Percentiles rank a stretch among this genome's conserved stretches.
Conservation (phyloP, 805 yeast species). For the Ogataea thermomethanolica region DNA sequence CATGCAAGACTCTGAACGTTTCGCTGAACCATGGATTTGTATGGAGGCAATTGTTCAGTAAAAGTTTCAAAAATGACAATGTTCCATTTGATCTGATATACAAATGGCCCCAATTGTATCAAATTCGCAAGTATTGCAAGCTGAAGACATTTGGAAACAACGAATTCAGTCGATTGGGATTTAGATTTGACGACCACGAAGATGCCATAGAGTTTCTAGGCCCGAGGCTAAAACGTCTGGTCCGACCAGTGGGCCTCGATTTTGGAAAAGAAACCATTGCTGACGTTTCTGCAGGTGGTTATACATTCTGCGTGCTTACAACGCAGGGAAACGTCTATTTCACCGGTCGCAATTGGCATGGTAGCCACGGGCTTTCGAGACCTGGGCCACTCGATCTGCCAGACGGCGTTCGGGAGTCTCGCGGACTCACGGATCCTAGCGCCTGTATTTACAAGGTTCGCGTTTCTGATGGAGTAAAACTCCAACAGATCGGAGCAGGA, state of each 20-base stretch:
- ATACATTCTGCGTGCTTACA: constrained; percentile 55
- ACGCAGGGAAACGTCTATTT: constrained; percentile 52
- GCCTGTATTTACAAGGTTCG: constrained; percentile 13
- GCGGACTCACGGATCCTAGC: constrained; percentile 3
- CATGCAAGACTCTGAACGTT: constrained; percentile 36
- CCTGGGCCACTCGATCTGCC: constrained; percentile 36
- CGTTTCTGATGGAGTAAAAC: constrained; percentile 24
- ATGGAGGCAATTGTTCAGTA: constrained; percentile 43
- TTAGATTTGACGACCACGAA: constrained; percentile 6
- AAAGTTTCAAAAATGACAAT: constrained; percentile 44
- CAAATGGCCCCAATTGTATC: constrained; percentile 51
- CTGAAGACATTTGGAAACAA: constrained; percentile 51
- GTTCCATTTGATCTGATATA: constrained; percentile 38
- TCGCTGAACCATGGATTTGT: constrained; percentile 39
- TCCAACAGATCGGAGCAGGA: constrained; percentile 57
- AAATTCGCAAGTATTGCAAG: constrained; percentile 37
- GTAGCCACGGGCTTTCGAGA: constrained; percentile 34
- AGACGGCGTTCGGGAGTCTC: neutral
- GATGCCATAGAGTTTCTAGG: constrained; percentile 19
- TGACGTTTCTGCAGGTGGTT: constrained; percentile 63
- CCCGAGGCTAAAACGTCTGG: constrained; percentile 10
- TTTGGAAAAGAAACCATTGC: constrained; percentile 36
- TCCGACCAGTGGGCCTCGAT: constrained; percentile 17
- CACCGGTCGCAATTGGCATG: constrained; percentile 45
- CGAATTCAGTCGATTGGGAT: constrained; percentile 45